Evolutionary conservation across 345 rosid species (phyloP).

Genomic region (Salix caprea): DNA sequence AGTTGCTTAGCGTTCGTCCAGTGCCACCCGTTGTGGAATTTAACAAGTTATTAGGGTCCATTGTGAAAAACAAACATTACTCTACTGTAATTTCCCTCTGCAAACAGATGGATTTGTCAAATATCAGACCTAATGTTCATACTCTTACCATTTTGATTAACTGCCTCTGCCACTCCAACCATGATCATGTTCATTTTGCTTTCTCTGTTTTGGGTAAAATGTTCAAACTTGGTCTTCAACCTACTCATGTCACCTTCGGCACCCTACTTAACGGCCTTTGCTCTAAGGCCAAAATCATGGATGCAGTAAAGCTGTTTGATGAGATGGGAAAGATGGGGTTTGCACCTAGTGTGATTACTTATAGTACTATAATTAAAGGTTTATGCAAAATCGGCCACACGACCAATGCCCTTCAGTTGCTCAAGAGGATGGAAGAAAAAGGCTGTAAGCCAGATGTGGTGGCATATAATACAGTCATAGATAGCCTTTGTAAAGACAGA

Average conservation of each 20-base stretch:
- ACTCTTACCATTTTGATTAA: not conserved
- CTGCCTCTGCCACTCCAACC: not conserved
- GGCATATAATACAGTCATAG: not conserved
- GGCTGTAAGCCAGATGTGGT: not conserved
- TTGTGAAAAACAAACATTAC: not conserved
- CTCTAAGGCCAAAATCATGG: not conserved
- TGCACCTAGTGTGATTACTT: not conserved
- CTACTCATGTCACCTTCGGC: not conserved
- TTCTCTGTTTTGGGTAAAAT: not conserved
- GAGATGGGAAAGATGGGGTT: not conserved
- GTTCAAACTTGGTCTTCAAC: not conserved
- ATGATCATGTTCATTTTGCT: not conserved
- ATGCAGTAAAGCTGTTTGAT: not conserved
- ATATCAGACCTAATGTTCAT: not conserved
- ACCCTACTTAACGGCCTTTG: not conserved
- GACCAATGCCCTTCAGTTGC: not conserved
- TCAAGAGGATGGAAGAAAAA: not conserved
- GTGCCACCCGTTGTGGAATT: not conserved
- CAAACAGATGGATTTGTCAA: not conserved
- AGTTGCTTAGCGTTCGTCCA: not conserved
- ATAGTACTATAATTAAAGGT: not conserved
- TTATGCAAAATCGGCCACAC: not conserved
- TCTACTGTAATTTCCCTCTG: not conserved
- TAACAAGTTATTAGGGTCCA: not conserved
- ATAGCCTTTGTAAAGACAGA: not conserved